Evolutionary conservation across 208 protist genomes (phyloP).

Genomic region (Histomonas meleagridis): DNA sequence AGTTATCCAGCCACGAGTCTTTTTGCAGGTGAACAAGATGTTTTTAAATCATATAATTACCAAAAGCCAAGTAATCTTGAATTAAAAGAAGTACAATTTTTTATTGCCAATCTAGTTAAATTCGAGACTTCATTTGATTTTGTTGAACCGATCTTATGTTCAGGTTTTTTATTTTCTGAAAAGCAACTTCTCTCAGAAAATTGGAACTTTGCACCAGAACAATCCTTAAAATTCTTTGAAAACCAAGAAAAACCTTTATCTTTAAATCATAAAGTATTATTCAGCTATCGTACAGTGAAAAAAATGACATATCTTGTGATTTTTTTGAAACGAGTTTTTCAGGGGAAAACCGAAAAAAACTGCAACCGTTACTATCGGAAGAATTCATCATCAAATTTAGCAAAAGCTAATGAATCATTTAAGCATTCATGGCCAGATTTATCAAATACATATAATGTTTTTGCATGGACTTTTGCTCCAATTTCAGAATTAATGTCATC

Average conservation of each 20-base stretch:
- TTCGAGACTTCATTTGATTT: too few relatives aligned
- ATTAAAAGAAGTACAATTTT: too few relatives aligned
- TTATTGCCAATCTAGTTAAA: too few relatives aligned
- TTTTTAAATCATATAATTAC: too few relatives aligned
- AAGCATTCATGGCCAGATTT: too few relatives aligned
- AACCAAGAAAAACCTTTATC: background rate
- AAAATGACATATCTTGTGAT: background rate
- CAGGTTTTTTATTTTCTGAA: background rate
- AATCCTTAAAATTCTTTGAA: background rate
- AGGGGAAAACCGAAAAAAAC: background rate
- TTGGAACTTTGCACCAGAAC: background rate
- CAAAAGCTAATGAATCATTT: too few relatives aligned
- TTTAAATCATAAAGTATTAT: background rate
- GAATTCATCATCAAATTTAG: background rate
- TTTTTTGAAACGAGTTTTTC: background rate
- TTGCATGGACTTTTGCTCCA: too few relatives aligned
- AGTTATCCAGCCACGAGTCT: too few relatives aligned
- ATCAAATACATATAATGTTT: too few relatives aligned
- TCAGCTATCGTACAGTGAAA: background rate
- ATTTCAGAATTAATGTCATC: too few relatives aligned
- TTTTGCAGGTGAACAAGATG: too few relatives aligned
- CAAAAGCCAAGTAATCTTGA: too few relatives aligned
- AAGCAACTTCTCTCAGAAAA: background rate
- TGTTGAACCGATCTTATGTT: background rate
- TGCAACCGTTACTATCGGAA: background rate